Conservation (phyloP, 495 filamentous ascomycete species). For the Ascobolus immersus region DNA sequence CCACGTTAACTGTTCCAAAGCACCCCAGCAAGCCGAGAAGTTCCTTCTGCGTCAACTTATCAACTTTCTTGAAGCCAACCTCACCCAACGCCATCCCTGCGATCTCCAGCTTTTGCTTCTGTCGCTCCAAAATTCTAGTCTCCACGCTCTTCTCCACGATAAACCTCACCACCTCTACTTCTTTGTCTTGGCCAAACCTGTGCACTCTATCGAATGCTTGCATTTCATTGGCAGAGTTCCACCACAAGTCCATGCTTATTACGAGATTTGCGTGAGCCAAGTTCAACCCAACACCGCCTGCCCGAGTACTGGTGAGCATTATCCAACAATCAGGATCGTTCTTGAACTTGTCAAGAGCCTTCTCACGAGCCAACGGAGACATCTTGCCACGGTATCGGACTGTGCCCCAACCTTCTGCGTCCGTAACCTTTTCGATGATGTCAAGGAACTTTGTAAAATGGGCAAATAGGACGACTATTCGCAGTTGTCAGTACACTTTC, state of each 20-base stretch:
- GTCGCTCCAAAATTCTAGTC: conserved; percentile 56
- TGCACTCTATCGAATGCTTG: conserved; percentile 84
- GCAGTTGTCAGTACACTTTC: too few relatives aligned
- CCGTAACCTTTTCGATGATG: conserved; percentile 17
- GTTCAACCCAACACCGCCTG: conserved; percentile 78
- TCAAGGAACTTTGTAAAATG: conserved; percentile 15
- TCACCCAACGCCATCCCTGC: too few relatives aligned
- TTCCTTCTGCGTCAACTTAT: too few relatives aligned
- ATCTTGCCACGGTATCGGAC: conserved; percentile 11
- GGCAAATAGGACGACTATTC: conserved; percentile 9
- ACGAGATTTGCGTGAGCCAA: conserved; percentile 73
- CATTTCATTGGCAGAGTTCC: conserved; percentile 83
- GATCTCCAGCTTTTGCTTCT: conserved; percentile 58
- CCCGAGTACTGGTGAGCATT: conserved; percentile 82
- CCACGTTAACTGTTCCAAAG: too few relatives aligned
- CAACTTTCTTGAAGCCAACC: too few relatives aligned
- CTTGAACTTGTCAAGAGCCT: conserved; percentile 1
- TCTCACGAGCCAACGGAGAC: conserved; percentile 5
- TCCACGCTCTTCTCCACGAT: conserved; percentile 72
- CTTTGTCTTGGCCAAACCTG: conserved; percentile 55
- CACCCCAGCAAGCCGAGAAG: too few relatives aligned
- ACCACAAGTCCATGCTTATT: conserved; percentile 68
- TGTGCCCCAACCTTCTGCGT: conserved; percentile 6
- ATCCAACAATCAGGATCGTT: conserved; percentile 57
- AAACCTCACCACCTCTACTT: conserved; percentile 55